Evolutionary conservation across 108 stramenopile species (phyloP).

Genomic region (Hondaea fermentalgiana): DNA sequence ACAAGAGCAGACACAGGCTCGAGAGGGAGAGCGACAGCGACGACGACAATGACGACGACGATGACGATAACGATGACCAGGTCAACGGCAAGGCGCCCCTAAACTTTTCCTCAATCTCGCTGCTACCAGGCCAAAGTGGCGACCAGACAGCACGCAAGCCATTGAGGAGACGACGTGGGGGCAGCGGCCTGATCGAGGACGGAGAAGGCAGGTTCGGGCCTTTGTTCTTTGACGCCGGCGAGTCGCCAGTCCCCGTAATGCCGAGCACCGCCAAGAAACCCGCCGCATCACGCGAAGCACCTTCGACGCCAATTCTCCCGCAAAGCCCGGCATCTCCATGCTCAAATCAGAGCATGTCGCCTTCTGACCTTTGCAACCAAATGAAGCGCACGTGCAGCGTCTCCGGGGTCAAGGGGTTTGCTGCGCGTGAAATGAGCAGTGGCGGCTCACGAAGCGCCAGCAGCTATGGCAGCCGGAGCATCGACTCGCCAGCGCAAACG

Average conservation of each 20-base stretch:
- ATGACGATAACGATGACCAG: background rate
- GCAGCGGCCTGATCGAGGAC: background rate
- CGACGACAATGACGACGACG: background rate
- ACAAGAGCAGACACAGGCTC: too few species aligned
- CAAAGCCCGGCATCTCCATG: background rate
- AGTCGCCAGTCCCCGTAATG: background rate
- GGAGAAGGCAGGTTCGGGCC: background rate
- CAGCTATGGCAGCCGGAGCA: background rate
- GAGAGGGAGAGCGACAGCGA: too few species aligned
- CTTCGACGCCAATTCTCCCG: background rate
- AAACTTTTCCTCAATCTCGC: background rate
- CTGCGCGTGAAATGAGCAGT: too few species aligned
- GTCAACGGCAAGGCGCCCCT: background rate
- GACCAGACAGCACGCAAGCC: background rate
- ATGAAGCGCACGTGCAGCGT: background rate
- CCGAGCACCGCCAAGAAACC: background rate
- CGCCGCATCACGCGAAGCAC: background rate
- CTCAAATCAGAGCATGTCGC: background rate
- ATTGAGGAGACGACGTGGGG: background rate
- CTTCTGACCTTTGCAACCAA: background rate
- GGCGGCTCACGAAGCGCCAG: too few species aligned
- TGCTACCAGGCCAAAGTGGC: background rate
- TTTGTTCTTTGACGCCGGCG: background rate
- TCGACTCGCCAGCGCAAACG: too few species aligned
- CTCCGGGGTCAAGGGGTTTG: background rate